Conservation (phyloP, 2,329 filamentous ascomycete species). For the Penicillium sp. region DNA sequence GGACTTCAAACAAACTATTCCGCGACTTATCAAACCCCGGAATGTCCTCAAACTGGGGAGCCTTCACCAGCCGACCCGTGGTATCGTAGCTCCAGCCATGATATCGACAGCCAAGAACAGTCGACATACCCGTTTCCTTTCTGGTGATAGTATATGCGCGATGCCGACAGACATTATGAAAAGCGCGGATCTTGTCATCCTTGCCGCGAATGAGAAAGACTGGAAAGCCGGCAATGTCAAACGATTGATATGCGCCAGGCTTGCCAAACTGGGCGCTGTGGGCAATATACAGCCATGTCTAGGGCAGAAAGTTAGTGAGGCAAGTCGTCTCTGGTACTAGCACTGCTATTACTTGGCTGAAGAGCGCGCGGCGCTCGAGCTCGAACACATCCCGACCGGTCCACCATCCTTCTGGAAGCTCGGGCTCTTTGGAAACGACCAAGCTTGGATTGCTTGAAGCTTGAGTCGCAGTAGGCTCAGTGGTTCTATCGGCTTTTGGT, state of each 20-base stretch:
- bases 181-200: constrained; percentile 54
- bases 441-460: not conserved
- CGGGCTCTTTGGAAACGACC: constrained; percentile 40
- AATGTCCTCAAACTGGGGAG: constrained; percentile 58
- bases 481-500: not conserved
- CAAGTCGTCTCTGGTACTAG: not conserved
- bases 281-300: constrained; percentile 40
- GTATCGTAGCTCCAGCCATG: constrained; percentile 64
- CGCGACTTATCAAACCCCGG: constrained; percentile 56
- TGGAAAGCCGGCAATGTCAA: constrained; percentile 56
- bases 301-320: not conserved
- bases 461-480: not conserved
- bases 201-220: constrained; percentile 56
- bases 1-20: constrained; percentile 53
- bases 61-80: constrained; percentile 58
- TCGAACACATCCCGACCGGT: constrained; percentile 46
- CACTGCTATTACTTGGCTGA: constrained; percentile 44
- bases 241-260: constrained; percentile 58
- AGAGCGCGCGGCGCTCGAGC: constrained; percentile 51
- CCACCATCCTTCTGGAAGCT: constrained; percentile 42
- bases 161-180: constrained; percentile 64
- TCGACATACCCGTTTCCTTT: constrained; percentile 51
- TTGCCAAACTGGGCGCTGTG: constrained; percentile 50
- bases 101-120: constrained; percentile 59
- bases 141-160: constrained; percentile 60